These are phyloP conservation scores for Cucurbitaria berberidis DNA, from an alignment of 2,329 filamentous ascomycete species.

Conservation along the genomic window DNA sequence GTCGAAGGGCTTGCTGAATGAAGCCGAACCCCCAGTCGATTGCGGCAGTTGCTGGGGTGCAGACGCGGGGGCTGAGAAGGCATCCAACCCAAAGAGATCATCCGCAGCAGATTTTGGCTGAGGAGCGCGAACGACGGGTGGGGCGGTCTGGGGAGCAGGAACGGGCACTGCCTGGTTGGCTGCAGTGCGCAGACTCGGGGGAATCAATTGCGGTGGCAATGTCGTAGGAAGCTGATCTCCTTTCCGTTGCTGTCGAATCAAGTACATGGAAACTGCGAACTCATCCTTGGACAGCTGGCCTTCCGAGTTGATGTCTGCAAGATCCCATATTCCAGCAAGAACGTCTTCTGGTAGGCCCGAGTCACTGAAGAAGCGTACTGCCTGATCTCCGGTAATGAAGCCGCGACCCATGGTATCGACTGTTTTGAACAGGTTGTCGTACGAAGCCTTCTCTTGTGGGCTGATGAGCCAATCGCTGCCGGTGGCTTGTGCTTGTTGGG, in stretches of 20 bases:
- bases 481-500: constrained; percentile 60
- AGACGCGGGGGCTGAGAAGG: constrained; percentile 61
- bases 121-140: constrained; percentile 40
- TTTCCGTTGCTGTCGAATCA: constrained; percentile 87
- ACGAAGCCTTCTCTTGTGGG: constrained; percentile 82
- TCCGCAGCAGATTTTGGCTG: constrained; percentile 81
- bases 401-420: constrained; percentile 83
- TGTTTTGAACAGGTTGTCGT: constrained; percentile 83
- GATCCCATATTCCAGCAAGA: constrained; percentile 94
- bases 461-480: constrained; percentile 81
- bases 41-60: constrained; percentile 66
- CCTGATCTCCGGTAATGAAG: constrained; percentile 90
- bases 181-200: constrained; percentile 75
- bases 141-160: constrained; percentile 55
- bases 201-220: constrained; percentile 82
- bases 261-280: constrained; percentile 96
- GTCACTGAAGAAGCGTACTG: constrained; percentile 91
- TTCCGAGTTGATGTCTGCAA: constrained; percentile 90
- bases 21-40: constrained; percentile 74
- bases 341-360: constrained; percentile 87
- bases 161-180: constrained; percentile 57
- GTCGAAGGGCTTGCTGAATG: constrained; percentile 52
- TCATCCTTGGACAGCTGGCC: constrained; percentile 86
- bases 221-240: constrained; percentile 72
- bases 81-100: constrained; percentile 91